Evolutionary conservation across 2,329 filamentous ascomycete species (phyloP), one percentile per base, ranked within the genome.

Genomic region (Furcasterigmium furcatum): DNA sequence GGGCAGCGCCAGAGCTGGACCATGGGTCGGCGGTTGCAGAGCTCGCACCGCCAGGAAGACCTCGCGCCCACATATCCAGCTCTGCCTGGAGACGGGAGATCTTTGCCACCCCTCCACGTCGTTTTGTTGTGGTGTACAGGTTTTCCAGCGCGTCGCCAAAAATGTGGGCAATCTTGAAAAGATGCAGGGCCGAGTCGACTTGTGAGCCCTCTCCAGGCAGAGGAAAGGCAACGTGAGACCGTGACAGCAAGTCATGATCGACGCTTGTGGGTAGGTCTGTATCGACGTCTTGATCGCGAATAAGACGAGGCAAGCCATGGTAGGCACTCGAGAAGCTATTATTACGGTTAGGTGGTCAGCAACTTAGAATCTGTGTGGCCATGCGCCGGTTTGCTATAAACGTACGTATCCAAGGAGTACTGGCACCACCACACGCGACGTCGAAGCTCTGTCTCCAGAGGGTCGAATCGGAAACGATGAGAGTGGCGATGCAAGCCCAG

Each of bases 371-470:
- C n/a, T 14, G 5, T 5, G 7, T 44, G 7, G 18, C 3, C 25
- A 5, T 22, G 5, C 3, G 19, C 5, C 3, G 10, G 18, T 5
- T 14, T 9, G 19, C 9, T 14, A 21, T n/a, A 7, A 8, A 41
- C 55, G 14, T 43, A 59, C 55, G 49, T 39, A 18, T 59, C 57
- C 5, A 58, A 49, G 4, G 56, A 50, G 36, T 57, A 59, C 19
- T 58, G 56, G 6, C 55, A 58, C 57, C 55, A 59, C 56, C 57
- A 59, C 4, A 52, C 48, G 6, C 56, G 46, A 4, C 56, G 48
- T 24, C 57, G 38, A 2, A 58, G 43, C 14, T 58, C 55, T 1
- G 56, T 59, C 22, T 58, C 56, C 3, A 57, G 46, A 2, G 57
- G 56, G 5, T 57, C 52, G 9, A 58, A 58, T 12, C 52, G 58